phyloP scores from a whole-genome alignment of 805 yeast genomes.

The Hanseniaspora lindneri region DNA sequence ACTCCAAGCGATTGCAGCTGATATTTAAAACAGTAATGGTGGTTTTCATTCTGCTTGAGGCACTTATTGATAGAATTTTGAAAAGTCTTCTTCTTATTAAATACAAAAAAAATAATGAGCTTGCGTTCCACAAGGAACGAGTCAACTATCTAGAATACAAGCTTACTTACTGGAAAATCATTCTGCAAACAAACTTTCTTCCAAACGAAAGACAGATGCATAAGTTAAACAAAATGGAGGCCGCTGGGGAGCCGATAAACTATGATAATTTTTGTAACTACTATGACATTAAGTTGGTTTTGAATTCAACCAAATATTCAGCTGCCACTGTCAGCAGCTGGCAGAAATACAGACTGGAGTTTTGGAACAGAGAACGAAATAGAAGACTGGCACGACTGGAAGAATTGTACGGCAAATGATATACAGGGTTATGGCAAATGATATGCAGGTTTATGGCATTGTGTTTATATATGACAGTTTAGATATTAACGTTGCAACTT shows the following conservation, averaged over 20 bases:
- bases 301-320: conserved; percentile 70
- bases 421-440: background rate
- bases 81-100: conserved; percentile 6
- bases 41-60: conserved; percentile 8
- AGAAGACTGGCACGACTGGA: conserved; percentile 36
- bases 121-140: conserved; percentile 23
- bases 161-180: conserved; percentile 15
- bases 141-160: conserved; percentile 15
- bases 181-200: conserved; percentile 13
- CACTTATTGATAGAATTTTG: conserved; percentile 4
- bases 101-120: conserved; percentile 16
- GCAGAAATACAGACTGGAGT: conserved; percentile 87
- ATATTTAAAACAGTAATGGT: conserved; percentile 15
- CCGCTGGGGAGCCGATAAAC: background rate
- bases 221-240: conserved; percentile 1
- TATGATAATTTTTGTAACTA: conserved; percentile 14
- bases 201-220: conserved; percentile 5
- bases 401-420: conserved; percentile 16
- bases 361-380: conserved; percentile 77
- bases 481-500: background rate
- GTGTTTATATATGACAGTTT: background rate
- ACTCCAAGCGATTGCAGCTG: conserved; percentile 8
- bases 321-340: conserved; percentile 83
- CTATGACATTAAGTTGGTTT: conserved; percentile 62
- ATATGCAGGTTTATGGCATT: background rate